These are phyloP conservation scores for Aspergillus phoenicis DNA, from an alignment of 2,329 filamentous ascomycete genomes.

Conservation along the genomic window DNA sequence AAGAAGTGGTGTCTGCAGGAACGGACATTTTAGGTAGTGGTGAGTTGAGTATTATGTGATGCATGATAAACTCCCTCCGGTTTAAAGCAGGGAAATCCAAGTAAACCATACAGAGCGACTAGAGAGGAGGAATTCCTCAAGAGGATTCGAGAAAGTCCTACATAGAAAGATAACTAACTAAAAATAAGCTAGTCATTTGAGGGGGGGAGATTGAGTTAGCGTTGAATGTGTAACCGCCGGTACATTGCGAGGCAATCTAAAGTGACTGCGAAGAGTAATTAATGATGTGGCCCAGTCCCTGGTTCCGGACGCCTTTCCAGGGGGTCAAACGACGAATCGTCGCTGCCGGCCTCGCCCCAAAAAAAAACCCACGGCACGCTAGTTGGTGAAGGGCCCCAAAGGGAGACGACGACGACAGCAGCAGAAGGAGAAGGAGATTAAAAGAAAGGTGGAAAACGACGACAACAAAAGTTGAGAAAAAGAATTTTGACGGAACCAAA, in stretches of 20 bases:
- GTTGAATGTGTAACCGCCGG: slow-evolving; percentile 1
- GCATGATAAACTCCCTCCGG: neutral
- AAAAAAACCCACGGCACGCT: slow-evolving; percentile 14
- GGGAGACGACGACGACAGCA: neutral
- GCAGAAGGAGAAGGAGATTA: neutral
- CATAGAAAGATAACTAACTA: too few relatives aligned
- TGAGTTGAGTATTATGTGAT: neutral
- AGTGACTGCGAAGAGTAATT: neutral
- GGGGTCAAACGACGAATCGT: slow-evolving; percentile 22
- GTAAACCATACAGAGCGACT: too few relatives aligned
- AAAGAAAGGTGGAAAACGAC: neutral
- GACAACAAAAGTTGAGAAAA: too few relatives aligned
- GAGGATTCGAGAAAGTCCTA: too few relatives aligned
- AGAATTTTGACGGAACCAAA: slow-evolving; percentile 5
- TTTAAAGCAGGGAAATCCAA: too few relatives aligned
- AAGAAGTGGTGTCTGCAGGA: neutral
- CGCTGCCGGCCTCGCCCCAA: slow-evolving; percentile 17
- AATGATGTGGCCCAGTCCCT: slow-evolving; percentile 9
- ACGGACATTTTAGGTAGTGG: neutral
- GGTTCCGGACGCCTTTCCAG: slow-evolving; percentile 25
- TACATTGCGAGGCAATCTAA: neutral
- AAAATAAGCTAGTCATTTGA: too few relatives aligned
- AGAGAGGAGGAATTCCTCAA: too few relatives aligned
- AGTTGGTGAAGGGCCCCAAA: slow-evolving; percentile 4
- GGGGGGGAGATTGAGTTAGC: neutral